Evolutionary conservation across 2,329 filamentous ascomycete species (phyloP).

Genomic region (Nemania sp.): DNA sequence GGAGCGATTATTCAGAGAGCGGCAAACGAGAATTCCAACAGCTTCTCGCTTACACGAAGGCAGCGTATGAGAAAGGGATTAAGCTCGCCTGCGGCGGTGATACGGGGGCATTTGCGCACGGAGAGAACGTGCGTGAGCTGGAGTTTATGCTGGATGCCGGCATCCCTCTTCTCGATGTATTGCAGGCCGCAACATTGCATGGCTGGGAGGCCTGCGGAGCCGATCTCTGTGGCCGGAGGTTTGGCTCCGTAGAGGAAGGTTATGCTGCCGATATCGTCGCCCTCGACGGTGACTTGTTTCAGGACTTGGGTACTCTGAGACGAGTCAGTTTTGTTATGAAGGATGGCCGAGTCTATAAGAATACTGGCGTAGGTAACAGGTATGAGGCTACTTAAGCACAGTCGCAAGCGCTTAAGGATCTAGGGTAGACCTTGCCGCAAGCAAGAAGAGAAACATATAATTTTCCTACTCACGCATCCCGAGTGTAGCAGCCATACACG

Average conservation of each 20-base stretch:
- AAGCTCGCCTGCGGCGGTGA: constrained; percentile 65
- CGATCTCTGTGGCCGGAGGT: constrained; percentile 62
- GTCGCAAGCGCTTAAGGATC: too few species aligned
- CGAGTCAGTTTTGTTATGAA: constrained; percentile 69
- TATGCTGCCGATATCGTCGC: constrained; percentile 65
- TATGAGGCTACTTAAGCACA: background rate
- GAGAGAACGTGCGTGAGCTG: constrained; percentile 64
- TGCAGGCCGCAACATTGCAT: constrained; percentile 62
- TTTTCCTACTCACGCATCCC: too few species aligned
- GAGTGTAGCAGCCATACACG: too few species aligned
- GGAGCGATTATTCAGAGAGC: constrained; percentile 36
- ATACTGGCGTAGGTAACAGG: background rate
- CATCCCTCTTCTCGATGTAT: constrained; percentile 61
- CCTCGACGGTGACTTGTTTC: constrained; percentile 57
- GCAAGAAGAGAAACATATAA: too few species aligned
- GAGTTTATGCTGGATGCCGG: constrained; percentile 66
- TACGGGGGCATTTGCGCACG: constrained; percentile 66
- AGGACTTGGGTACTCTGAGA: constrained; percentile 57
- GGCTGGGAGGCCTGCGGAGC: constrained; percentile 68
- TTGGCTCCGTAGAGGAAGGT: constrained; percentile 64
- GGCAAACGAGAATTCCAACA: constrained; percentile 45
- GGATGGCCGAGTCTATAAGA: constrained; percentile 64
- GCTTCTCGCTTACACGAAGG: constrained; percentile 56
- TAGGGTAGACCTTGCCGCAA: too few species aligned
- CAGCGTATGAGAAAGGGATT: constrained; percentile 60